Evolutionary conservation across 768 basidiomycete species (phyloP).

Genomic region (Phylloporus sp.): DNA sequence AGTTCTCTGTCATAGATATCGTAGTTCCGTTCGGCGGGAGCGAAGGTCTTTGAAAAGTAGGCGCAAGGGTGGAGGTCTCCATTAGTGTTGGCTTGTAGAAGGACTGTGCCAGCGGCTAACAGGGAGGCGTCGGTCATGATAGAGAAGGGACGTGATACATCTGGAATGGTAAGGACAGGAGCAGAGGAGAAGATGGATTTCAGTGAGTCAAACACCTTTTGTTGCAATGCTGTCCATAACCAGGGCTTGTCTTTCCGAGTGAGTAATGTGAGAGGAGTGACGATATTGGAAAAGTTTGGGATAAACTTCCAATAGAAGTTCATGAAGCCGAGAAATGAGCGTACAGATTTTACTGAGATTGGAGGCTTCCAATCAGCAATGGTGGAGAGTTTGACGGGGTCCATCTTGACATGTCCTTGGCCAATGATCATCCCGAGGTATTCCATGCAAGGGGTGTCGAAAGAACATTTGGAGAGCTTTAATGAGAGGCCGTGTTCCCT

Average conservation of each 20-base stretch:
- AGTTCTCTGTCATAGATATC: background rate
- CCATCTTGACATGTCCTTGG: background rate
- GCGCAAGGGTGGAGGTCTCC: background rate
- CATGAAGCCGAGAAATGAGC: background rate
- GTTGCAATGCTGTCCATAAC: background rate
- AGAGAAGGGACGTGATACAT: background rate
- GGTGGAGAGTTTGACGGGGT: background rate
- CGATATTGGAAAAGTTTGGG: background rate
- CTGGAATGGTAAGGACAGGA: background rate
- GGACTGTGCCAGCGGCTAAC: background rate
- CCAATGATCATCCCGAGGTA: background rate
- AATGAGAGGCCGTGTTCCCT: background rate
- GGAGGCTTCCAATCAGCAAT: background rate
- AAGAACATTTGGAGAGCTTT: background rate
- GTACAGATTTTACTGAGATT: background rate
- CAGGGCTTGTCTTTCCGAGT: background rate
- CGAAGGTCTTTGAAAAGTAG: background rate
- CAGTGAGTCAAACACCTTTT: background rate
- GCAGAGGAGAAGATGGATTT: background rate
- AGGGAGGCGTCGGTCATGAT: background rate
- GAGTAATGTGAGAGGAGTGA: background rate
- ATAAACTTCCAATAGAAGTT: no score
- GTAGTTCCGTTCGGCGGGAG: background rate
- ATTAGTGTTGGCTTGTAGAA: background rate
- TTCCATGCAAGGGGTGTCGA: background rate